Percentiles rank a stretch among this genome's conserved stretches.
These are phyloP conservation scores for Histomonas meleagridis DNA, from an alignment of 208 protist genomes.

Conservation along the genomic window DNA sequence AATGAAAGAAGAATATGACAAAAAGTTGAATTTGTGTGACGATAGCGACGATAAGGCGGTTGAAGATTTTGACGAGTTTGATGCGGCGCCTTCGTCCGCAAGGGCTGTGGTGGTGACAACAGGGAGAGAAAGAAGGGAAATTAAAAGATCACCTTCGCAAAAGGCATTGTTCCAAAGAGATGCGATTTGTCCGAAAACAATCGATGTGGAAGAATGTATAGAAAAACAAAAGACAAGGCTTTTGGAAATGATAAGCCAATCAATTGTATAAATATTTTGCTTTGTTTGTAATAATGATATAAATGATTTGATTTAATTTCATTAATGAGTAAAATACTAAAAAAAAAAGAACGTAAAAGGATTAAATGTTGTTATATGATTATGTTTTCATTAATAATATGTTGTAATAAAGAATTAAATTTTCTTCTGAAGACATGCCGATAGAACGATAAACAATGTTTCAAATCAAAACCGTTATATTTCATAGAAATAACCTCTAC, in stretches of 20 bases:
- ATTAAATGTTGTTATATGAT: too few species aligned
- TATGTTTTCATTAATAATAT: too few species aligned
- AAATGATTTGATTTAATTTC: too few species aligned
- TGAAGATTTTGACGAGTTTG: neutral
- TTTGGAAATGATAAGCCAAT: neutral
- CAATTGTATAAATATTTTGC: neutral
- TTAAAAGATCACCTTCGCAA: constrained; percentile 3
- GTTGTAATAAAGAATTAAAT: too few species aligned
- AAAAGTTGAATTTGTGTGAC: neutral
- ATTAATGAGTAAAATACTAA: too few species aligned
- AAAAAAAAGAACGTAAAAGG: too few species aligned
- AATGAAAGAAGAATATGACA: constrained; percentile 2
- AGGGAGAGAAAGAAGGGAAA: neutral
- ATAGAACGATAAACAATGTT: too few species aligned
- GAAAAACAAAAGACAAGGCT: neutral
- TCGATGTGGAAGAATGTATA: neutral
- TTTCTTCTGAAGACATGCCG: too few species aligned
- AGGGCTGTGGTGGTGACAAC: neutral
- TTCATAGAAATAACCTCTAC: too few species aligned
- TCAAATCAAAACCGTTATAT: too few species aligned
- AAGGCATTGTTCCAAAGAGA: neutral
- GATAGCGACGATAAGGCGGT: neutral
- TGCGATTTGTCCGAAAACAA: neutral
- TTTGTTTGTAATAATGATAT: neutral
- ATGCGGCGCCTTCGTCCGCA: neutral